Percentiles rank a stretch among this genome's conserved stretches.
phyloP scores from a whole-genome alignment of 768 basidiomycete genomes.

The Tylopilus subfusipes region DNA sequence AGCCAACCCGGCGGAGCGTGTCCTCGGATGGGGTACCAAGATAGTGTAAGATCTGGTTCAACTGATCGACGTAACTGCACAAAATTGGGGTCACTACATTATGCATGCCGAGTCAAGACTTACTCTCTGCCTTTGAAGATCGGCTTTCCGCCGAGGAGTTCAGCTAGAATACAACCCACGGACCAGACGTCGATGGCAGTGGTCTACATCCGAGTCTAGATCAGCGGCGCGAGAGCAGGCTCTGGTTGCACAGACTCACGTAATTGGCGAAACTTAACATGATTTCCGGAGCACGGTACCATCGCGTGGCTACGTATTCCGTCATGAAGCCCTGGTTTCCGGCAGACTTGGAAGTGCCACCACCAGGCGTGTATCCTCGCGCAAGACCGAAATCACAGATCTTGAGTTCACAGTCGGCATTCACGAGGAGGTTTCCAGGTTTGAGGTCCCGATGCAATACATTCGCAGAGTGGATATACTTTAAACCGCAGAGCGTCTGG shows the following conservation, averaged over 20 bases:
- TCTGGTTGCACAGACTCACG: constrained; percentile 43
- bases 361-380: constrained; percentile 85
- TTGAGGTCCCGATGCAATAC: constrained; percentile 97
- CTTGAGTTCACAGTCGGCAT: constrained; percentile 97
- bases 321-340: constrained; percentile 97
- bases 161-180: constrained; percentile 92
- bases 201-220: constrained; percentile 52
- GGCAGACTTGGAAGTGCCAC: constrained; percentile 66
- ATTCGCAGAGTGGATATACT: constrained; percentile 97
- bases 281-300: constrained; percentile 99
- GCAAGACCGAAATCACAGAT: constrained; percentile 99
- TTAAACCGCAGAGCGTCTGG: constrained; percentile 95
- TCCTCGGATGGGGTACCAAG: constrained; percentile 98
- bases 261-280: constrained; percentile 97
- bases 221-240: constrained; percentile 12
- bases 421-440: constrained; percentile 92
- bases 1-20: constrained; percentile 92
- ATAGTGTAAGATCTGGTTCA: constrained; percentile 97
- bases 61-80: constrained; percentile 90
- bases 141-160: constrained; percentile 89
- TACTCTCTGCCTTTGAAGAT: constrained; percentile 98
- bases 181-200: constrained; percentile 96
- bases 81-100: constrained; percentile 1
- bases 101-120: constrained; percentile 28
- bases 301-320: constrained; percentile 97